Evolutionary conservation across 1,284 basidiomycete genomes (phyloP), one percentile per base, ranked within the genome.

Genomic region (Moesziomyces aphidis): DNA sequence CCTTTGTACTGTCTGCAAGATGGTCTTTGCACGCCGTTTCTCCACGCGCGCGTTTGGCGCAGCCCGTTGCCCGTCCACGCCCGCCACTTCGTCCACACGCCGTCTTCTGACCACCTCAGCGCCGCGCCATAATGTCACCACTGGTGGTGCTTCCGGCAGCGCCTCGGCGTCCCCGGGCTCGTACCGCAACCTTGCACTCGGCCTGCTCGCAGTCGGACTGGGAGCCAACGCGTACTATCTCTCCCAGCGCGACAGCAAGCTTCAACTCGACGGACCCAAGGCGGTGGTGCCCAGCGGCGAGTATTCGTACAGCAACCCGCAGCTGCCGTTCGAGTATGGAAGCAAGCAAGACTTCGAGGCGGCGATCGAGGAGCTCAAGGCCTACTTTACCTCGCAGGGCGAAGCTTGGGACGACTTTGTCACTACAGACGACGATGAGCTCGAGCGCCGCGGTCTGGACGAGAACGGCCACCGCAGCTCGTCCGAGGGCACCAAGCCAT

Each of bases 341-440:
- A 68, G 36, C 45, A 61, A 61, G 47, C 28, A 50, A 13, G 72
- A 77, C 45, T 74, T 77, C 24, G 51, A 68, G 26, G 23, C 23
- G n/a, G 75, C 72, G 19, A 75, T 77, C 47, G 61, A 56, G 21
- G 75, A 77, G 57, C 60, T 77, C 59, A 77, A 75, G 45, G 28
- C 56, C 19, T 77, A 77, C 57, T 77, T 77, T 26, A 64, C 67
- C 1, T 61, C 67, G 1, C 67, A 70, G 36, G 71, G 71, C 45
- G 67, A 66, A 26, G n/a, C 31, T 3, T 74, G 64, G 64, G 50
- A 70, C 0, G 71, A 77, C 23, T 57, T 50, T 46, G 71, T 77
- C 39, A 74, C 59, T 3, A 61, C 61, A 4, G 75, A 74, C 31
- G 62, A 77, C 3, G 64, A 68, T 34, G 75, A 77, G 54, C 60